Evolutionary conservation across 2,329 filamentous ascomycete genomes (phyloP).

Genomic region (Aspergillus tamarii): DNA sequence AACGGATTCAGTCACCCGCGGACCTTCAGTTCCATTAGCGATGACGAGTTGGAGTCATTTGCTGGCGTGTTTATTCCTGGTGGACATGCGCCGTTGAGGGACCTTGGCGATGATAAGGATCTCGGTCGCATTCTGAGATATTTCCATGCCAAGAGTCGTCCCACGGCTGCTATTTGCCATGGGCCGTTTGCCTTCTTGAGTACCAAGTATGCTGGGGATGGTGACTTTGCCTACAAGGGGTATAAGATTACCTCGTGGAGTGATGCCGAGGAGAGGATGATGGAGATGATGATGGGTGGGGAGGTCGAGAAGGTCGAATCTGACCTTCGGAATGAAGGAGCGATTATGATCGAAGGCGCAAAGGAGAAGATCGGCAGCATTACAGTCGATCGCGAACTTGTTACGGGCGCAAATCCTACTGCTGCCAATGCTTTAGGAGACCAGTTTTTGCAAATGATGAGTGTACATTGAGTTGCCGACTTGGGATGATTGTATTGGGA

Average conservation of each 20-base stretch:
- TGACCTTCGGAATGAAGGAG: constrained; percentile 43
- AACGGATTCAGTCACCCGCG: constrained; percentile 47
- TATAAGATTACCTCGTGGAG: constrained; percentile 52
- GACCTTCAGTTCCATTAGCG: constrained; percentile 43
- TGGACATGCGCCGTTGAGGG: constrained; percentile 49
- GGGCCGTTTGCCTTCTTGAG: constrained; percentile 51
- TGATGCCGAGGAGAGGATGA: constrained; percentile 50
- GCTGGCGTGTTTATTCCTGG: constrained; percentile 51
- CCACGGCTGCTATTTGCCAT: constrained; percentile 52
- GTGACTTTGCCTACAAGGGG: constrained; percentile 49
- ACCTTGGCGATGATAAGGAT: constrained; percentile 47
- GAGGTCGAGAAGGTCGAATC: constrained; percentile 50
- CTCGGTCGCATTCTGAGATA: constrained; percentile 47
- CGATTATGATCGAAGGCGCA: constrained; percentile 48
- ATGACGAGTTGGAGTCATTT: constrained; percentile 44
- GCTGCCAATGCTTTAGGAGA: constrained; percentile 37
- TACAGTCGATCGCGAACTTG: constrained; percentile 48
- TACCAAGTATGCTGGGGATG: constrained; percentile 40
- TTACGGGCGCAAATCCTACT: constrained; percentile 38
- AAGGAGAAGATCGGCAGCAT: constrained; percentile 46
- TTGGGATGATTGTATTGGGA: too few relatives aligned
- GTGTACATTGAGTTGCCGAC: constrained; percentile 16
- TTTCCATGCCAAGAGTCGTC: constrained; percentile 47
- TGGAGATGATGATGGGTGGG: constrained; percentile 49
- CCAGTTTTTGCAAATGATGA: constrained; percentile 38